Conservation (phyloP, 805 yeast species). For the Barnettozyma wickerhamii region DNA sequence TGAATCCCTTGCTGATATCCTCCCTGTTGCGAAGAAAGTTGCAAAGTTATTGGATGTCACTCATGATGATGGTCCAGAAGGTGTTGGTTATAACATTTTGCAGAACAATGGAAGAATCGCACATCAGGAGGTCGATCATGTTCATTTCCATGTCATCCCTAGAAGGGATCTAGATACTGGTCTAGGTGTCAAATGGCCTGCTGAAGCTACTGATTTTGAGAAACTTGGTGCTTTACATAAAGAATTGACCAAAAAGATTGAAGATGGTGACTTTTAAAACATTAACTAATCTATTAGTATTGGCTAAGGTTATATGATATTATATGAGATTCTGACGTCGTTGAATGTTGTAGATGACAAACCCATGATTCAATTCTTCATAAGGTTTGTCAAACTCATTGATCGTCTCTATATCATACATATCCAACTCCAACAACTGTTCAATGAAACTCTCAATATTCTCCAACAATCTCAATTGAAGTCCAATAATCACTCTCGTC, state of each 20-base stretch:
- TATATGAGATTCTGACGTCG: too few species aligned
- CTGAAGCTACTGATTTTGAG: constrained; percentile 69
- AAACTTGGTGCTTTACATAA: constrained; percentile 65
- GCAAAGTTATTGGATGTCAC: constrained; percentile 68
- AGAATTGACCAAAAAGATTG: constrained; percentile 45
- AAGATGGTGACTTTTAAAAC: constrained; percentile 16
- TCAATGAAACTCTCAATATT: constrained; percentile 44
- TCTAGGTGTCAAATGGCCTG: constrained; percentile 92
- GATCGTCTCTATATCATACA: constrained; percentile 32
- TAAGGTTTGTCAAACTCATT: constrained; percentile 29
- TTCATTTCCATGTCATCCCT: constrained; percentile 95
- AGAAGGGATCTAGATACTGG: constrained; percentile 74
- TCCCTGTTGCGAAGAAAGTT: constrained; percentile 85
- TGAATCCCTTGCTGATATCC: constrained; percentile 77
- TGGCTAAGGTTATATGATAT: background rate
- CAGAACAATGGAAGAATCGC: constrained; percentile 96
- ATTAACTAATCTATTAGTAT: background rate
- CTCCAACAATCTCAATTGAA: constrained; percentile 52
- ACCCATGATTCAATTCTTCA: constrained; percentile 31
- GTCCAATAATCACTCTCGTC: constrained; percentile 38
- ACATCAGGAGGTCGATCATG: constrained; percentile 94
- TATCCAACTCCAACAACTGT: constrained; percentile 24
- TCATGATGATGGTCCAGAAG: constrained; percentile 58
- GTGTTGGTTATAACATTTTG: constrained; percentile 78
- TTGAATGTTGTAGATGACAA: constrained; percentile 38